These are phyloP conservation scores for Penicillium sp. DNA, from an alignment of 2,329 filamentous ascomycete genomes.

Conservation along the genomic window DNA sequence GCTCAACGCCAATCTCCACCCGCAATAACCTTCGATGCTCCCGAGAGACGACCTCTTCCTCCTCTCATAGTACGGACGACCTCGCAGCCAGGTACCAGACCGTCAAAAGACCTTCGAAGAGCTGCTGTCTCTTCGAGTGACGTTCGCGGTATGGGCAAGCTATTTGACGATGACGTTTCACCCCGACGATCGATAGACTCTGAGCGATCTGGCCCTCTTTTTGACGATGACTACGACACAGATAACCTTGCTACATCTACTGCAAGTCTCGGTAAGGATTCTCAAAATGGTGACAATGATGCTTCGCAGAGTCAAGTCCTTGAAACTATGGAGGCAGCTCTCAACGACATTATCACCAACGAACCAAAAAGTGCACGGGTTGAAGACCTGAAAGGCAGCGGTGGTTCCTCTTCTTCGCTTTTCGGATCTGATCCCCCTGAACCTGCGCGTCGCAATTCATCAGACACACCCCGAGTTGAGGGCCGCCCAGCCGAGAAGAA, in stretches of 20 bases:
- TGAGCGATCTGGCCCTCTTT: constrained; percentile 57
- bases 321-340: constrained; percentile 85
- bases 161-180: constrained; percentile 46
- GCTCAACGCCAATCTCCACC: constrained; percentile 19
- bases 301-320: constrained; percentile 74
- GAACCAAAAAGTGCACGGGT: constrained; percentile 51
- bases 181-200: constrained; percentile 71
- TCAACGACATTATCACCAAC: constrained; percentile 89
- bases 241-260: constrained; percentile 75
- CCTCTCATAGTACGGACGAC: constrained; percentile 47
- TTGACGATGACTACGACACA: constrained; percentile 73
- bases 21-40: constrained; percentile 25
- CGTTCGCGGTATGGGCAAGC: constrained; percentile 49
- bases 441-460: constrained; percentile 61
- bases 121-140: constrained; percentile 62
- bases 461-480: constrained; percentile 54
- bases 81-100: constrained; percentile 46
- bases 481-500: constrained; percentile 54
- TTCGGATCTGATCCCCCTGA: constrained; percentile 52
- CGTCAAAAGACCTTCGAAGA: constrained; percentile 55
- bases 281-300: constrained; percentile 51
- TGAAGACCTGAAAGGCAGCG: constrained; percentile 37
- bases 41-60: constrained; percentile 42
- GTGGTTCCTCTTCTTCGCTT: constrained; percentile 41
- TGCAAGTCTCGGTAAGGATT: constrained; percentile 74